Conservation (phyloP, 495 filamentous ascomycete genomes). For the Trichocladium uniseriatum region DNA sequence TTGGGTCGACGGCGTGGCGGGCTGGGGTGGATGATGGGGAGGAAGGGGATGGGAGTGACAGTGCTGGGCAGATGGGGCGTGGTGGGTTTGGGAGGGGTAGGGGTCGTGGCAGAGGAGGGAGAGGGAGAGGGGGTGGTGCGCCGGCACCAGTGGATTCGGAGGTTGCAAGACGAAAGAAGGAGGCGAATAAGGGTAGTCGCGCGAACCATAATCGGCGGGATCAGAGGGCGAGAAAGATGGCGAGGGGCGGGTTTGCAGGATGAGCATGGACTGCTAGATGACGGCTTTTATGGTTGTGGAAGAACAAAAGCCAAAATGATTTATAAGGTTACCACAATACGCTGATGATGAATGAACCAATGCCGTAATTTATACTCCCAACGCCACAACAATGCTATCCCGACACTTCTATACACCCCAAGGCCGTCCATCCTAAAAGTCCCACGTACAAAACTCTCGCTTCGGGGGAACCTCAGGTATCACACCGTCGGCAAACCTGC, state of each 20-base stretch:
- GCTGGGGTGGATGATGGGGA: constrained; percentile 39
- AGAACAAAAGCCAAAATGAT: too few species aligned
- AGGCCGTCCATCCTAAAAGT: constrained; percentile 43
- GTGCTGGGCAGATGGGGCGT: constrained; percentile 21
- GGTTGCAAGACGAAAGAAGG: constrained; percentile 49
- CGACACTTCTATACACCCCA: not conserved
- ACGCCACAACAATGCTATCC: too few species aligned
- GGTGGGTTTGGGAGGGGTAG: constrained; percentile 34
- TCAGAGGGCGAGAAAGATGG: constrained; percentile 70
- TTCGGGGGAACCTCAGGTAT: constrained; percentile 66
- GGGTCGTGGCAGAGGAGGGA: constrained; percentile 36
- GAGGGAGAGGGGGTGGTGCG: constrained; percentile 47
- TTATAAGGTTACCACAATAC: too few species aligned
- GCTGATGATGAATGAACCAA: too few species aligned
- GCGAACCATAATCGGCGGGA: constrained; percentile 62
- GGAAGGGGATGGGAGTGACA: constrained; percentile 19
- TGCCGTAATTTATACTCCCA: too few species aligned
- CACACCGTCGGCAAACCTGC: constrained; percentile 50
- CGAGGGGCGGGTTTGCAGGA: constrained; percentile 31
- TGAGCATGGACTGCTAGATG: not conserved
- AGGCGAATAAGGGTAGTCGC: constrained; percentile 51
- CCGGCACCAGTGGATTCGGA: constrained; percentile 49
- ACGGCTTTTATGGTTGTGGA: too few species aligned
- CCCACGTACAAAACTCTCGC: constrained; percentile 62
- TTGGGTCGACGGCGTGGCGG: constrained; percentile 56